phyloP scores from a whole-genome alignment of 2,329 filamentous ascomycete genomes.

The Torrubiellomyces zombiae region DNA sequence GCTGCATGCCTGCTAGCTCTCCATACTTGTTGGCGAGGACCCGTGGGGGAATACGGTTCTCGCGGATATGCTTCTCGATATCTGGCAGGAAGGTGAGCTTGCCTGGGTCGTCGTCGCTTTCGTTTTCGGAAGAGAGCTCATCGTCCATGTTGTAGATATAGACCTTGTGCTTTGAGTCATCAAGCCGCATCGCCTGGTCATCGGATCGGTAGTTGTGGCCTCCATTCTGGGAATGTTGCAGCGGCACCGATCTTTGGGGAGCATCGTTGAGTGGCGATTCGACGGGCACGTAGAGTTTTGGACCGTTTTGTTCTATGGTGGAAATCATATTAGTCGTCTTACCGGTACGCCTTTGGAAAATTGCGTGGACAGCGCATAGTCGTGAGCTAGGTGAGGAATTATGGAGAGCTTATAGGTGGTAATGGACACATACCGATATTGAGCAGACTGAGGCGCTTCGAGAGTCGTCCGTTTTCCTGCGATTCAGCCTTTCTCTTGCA shows the following conservation, averaged over 20 bases:
- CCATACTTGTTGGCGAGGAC: constrained; percentile 42
- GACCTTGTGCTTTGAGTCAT: constrained; percentile 72
- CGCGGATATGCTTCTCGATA: constrained; percentile 63
- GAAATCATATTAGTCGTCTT: too few relatives aligned
- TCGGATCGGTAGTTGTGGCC: constrained; percentile 5
- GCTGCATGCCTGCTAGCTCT: constrained; percentile 44
- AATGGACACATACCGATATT: constrained; percentile 57
- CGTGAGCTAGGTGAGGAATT: too few relatives aligned
- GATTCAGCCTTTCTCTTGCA: constrained; percentile 45
- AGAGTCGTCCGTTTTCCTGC: constrained; percentile 55
- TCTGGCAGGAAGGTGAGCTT: constrained; percentile 68
- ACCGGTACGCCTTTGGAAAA: too few relatives aligned
- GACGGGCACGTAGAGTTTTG: constrained; percentile 50
- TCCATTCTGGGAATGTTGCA: neutral
- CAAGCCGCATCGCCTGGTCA: constrained; percentile 62
- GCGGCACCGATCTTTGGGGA: too few relatives aligned
- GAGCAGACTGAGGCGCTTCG: constrained; percentile 67
- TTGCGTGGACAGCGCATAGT: too few relatives aligned
- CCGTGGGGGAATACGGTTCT: constrained; percentile 51
- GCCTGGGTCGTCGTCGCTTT: constrained; percentile 28
- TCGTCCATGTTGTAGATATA: constrained; percentile 86
- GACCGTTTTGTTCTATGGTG: constrained; percentile 39
- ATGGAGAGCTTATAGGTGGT: too few relatives aligned
- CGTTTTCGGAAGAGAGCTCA: constrained; percentile 48
- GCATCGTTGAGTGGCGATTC: constrained; percentile 24